phyloP scores from a whole-genome alignment of 2,329 filamentous ascomycete species.

The Diaporthe australafricana region DNA sequence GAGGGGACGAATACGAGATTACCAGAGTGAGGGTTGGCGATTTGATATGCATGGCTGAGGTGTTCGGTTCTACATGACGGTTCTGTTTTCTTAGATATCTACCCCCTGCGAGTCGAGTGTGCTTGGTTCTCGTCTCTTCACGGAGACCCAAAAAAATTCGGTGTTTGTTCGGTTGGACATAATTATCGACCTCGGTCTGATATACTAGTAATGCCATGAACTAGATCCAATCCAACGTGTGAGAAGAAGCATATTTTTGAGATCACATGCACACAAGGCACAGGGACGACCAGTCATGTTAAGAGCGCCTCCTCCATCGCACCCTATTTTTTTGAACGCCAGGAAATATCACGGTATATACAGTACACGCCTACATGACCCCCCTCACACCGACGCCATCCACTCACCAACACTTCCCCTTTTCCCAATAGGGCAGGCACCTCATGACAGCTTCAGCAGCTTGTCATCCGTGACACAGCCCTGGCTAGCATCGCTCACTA shows the following conservation, averaged over 20 bases:
- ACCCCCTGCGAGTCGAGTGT: constrained; percentile 2
- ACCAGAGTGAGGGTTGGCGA: not conserved
- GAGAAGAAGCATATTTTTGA: too few relatives aligned
- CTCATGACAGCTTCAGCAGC: constrained; percentile 37
- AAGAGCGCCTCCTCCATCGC: constrained; percentile 30
- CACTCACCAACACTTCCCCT: not conserved
- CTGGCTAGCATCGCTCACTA: constrained; percentile 69
- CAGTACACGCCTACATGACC: constrained; percentile 5
- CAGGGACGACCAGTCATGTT: not conserved
- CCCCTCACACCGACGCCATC: not conserved
- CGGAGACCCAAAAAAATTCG: not conserved
- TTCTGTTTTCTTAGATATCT: constrained; percentile 21
- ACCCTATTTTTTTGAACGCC: constrained; percentile 35
- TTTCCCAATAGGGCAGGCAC: not conserved
- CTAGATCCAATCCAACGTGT: too few relatives aligned
- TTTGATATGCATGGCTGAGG: constrained; percentile 31
- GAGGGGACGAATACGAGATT: not conserved
- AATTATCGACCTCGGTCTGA: not conserved
- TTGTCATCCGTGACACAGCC: constrained; percentile 67
- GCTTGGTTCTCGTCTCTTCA: not conserved
- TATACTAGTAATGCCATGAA: not conserved
- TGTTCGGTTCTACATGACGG: constrained; percentile 28
- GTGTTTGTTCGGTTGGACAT: not conserved
- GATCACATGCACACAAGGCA: too few relatives aligned
- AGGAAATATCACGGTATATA: constrained; percentile 35